Evolutionary conservation across 2,329 filamentous ascomycete species (phyloP).

Genomic region (Zymoseptoria brevis): DNA sequence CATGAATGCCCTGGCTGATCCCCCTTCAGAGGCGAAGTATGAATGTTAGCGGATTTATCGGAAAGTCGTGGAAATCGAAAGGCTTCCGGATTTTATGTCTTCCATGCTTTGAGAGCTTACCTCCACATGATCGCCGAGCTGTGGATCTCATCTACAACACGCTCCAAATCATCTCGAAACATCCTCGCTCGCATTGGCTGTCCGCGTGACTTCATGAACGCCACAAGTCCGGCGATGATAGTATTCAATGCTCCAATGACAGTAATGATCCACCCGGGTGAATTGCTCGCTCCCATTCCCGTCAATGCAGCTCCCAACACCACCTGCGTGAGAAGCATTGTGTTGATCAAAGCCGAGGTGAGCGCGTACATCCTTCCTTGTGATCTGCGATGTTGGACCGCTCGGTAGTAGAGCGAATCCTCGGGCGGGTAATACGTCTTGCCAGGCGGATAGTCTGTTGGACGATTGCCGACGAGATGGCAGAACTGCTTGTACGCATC

Average conservation of each 20-base stretch:
- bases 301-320: conserved; percentile 35
- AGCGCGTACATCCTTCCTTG: conserved; percentile 31
- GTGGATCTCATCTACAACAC: conserved; percentile 36
- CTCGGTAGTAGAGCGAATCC: conserved; percentile 32
- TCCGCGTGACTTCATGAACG: conserved; percentile 34
- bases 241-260: conserved; percentile 36
- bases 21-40: conserved; percentile 19
- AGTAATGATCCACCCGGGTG: conserved; percentile 32
- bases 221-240: conserved; percentile 34
- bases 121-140: conserved; percentile 36
- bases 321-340: conserved; percentile 33
- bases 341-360: conserved; percentile 32
- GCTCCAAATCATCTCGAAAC: conserved; percentile 35
- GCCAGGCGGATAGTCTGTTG: conserved; percentile 23
- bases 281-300: conserved; percentile 31
- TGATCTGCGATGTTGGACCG: conserved; percentile 23
- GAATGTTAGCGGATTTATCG: no score
- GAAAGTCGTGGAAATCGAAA: no score
- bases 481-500: conserved; percentile 32
- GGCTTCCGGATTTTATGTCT: no score
- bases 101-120: no score
- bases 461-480: conserved; percentile 30
- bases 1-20: conserved; percentile 35
- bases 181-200: conserved; percentile 35
- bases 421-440: conserved; percentile 19